Percentiles rank a stretch among this genome's conserved stretches.
Evolutionary conservation across 2,329 filamentous ascomycete genomes (phyloP).

Genomic region (Exophiala aquamarina): DNA sequence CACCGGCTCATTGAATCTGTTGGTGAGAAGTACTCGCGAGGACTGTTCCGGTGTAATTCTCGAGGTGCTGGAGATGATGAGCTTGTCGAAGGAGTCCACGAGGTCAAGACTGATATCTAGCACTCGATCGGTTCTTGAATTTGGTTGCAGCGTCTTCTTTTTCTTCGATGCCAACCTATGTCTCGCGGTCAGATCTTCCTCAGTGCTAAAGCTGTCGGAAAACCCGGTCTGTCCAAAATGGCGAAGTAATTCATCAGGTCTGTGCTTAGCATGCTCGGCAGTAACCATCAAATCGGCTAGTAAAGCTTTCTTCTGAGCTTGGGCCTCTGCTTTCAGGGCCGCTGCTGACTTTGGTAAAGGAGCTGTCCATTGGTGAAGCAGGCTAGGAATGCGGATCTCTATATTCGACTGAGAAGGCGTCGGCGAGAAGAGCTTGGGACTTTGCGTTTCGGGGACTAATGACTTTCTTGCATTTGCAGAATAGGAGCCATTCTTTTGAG

Average conservation of each 20-base stretch:
- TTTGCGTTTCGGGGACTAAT: no score
- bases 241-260: conserved; percentile 15
- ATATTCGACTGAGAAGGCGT: no score
- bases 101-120: conserved; percentile 8
- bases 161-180: conserved; percentile 17
- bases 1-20: conserved; percentile 21
- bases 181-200: conserved; percentile 8
- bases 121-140: background rate
- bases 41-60: conserved; percentile 6
- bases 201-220: conserved; percentile 11
- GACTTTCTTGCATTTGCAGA: no score
- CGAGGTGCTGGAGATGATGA: background rate
- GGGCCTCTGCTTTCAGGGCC: no score
- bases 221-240: conserved; percentile 20
- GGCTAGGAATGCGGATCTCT: no score
- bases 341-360: no score
- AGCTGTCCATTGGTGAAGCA: no score
- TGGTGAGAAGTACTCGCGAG: conserved; percentile 16
- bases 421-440: no score
- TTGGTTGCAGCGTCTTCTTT: conserved; percentile 12
- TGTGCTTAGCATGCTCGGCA: conserved; percentile 7
- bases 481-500: no score
- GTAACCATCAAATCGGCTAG: conserved; percentile 16
- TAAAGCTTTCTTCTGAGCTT: conserved; percentile 4
- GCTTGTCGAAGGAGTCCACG: background rate